Evolutionary conservation across 441 rosid species (phyloP), one percentile per base, ranked within the genome.

Genomic region (Lepidium campestre): DNA sequence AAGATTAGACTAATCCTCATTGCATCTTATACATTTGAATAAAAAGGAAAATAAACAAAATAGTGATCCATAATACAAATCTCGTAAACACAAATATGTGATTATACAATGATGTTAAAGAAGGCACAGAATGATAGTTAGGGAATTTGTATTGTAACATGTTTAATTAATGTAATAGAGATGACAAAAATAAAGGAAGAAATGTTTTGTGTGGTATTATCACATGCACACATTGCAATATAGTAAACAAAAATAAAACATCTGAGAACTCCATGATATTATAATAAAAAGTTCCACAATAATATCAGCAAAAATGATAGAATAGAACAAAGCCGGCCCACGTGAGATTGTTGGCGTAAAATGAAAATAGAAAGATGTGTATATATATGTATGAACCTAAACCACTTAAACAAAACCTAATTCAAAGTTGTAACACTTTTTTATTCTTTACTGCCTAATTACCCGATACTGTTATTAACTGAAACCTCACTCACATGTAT

Each of bases 361-460:
- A 57, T 37, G 25, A 44, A 53, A 37, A 50, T 48, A 45, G 10
- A 31, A 22, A 64, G 27, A 31, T 39, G 37, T 47, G 9, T 31
- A 5, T 32, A 57, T 18, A 19, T 40, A 31, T 48, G 61, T 71
- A 57, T 65, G 41, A 65, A 57, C 71, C 61, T 72, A 65, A 72
- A 55, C 66, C 76, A 72, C 71, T 57, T 48, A 6, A 57, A 49
- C 48, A 65, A 58, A 50, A 65, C 71, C 67, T 65, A 72, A 72
- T 65, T 65, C 6, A 57, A 57, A 72, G 55, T 22, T 65, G 29
- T 57, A 40, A 32, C 61, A 65, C 55, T 65, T 49, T 41, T 41
- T 7, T 49, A 49, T 57, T 72, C 66, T 64, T 57, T 49, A 42
- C 32, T 49, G 57, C 67, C 71, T 72, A 65, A 65, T 72, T 65